Conservation (phyloP, 345 rosid genomes). For the Aquilaria yunnanensis region DNA sequence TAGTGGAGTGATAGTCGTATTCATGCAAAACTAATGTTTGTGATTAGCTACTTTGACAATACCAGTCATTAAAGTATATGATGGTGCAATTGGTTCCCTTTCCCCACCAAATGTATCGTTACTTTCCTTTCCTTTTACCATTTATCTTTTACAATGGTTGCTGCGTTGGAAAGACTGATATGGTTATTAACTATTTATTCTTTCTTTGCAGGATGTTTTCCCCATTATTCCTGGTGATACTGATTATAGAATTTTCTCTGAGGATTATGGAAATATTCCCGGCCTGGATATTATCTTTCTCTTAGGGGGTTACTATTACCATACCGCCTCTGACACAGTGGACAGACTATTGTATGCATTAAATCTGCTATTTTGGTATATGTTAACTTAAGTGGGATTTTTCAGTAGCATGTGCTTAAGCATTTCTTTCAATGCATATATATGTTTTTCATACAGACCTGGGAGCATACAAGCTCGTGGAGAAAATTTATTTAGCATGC, state of each 20-base stretch:
- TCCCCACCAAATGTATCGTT: background rate
- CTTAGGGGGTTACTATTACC: constrained; percentile 95
- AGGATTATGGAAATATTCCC: constrained; percentile 88
- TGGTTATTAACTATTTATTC: constrained; percentile 1
- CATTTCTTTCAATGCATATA: constrained; percentile 25
- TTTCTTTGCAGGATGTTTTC: constrained; percentile 69
- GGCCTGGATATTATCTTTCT: constrained; percentile 97
- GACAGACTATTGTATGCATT: constrained; percentile 95
- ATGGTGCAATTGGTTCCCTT: background rate
- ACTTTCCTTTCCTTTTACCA: background rate
- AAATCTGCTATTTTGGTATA: constrained; percentile 55
- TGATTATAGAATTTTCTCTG: constrained; percentile 86
- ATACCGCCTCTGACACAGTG: constrained; percentile 87
- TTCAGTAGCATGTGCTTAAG: constrained; percentile 19
- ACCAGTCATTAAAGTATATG: too few relatives aligned
- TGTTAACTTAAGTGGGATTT: constrained; percentile 17
- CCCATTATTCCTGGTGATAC: constrained; percentile 93
- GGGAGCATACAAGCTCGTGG: constrained; percentile 99
- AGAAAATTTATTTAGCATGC: constrained; percentile 68
- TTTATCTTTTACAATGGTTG: background rate
- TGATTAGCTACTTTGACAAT: too few relatives aligned
- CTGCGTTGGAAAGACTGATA: background rate
- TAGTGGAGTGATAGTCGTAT: too few relatives aligned
- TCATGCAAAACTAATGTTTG: too few relatives aligned
- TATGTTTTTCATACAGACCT: constrained; percentile 55